Conservation (phyloP, 169 alveolate species). For the Plasmodium cynomolgi region DNA sequence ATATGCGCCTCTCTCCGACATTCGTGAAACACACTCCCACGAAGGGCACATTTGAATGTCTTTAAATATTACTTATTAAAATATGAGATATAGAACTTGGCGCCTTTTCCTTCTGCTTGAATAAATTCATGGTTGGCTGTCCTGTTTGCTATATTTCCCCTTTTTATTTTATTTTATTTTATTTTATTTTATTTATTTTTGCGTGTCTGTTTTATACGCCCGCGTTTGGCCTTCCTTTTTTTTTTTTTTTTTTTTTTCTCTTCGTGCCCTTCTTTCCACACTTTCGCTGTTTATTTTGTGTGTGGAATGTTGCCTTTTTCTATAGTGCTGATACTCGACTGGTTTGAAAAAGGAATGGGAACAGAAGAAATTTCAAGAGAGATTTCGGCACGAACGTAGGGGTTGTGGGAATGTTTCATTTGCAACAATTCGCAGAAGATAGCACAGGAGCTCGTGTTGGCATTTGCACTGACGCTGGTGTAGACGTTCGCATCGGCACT, state of each 20-base stretch:
- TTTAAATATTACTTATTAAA: constrained; percentile 48
- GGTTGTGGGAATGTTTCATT: not conserved
- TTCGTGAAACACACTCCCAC: not conserved
- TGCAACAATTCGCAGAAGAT: not conserved
- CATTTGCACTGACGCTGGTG: not conserved
- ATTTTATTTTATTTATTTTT: not conserved
- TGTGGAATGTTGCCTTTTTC: not conserved
- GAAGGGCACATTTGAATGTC: not conserved
- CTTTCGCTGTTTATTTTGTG: not conserved
- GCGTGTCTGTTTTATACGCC: not conserved
- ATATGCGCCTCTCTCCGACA: not conserved
- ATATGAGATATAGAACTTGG: constrained; percentile 65
- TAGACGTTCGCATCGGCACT: not conserved
- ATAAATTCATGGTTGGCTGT: constrained; percentile 50
- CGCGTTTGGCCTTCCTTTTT: not conserved
- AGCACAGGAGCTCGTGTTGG: not conserved
- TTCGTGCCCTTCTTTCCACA: not conserved
- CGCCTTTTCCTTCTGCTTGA: constrained; percentile 30
- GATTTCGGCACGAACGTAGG: not conserved
- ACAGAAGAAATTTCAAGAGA: not conserved
- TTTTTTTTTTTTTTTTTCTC: not conserved
- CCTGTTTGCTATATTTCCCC: not conserved
- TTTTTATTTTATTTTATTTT: not conserved
- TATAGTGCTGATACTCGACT: not conserved
- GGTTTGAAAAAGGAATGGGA: not conserved